Percentiles rank a stretch among this genome's conserved stretches.
phyloP scores from a whole-genome alignment of 768 basidiomycete species.

The Amanita inopinata region DNA sequence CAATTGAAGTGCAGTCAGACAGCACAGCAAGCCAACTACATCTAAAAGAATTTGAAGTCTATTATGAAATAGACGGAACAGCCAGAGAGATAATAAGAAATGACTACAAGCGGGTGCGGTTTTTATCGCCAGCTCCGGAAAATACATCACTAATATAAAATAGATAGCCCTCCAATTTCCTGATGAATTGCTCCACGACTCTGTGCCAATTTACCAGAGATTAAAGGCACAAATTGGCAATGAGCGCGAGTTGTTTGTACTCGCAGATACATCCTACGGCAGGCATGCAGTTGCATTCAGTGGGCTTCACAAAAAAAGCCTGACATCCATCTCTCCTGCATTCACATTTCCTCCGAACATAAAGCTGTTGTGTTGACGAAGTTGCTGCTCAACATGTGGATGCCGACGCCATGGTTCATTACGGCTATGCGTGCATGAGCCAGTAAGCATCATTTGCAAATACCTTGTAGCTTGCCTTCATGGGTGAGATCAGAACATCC shows the following conservation, averaged over 20 bases:
- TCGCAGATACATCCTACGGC: slow-evolving; percentile 98
- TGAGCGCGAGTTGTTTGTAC: slow-evolving; percentile 64
- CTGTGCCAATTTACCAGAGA: slow-evolving; percentile 70
- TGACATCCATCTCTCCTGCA: background rate
- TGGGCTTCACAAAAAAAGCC: background rate
- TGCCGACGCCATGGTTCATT: slow-evolving; percentile 87
- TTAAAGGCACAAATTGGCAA: slow-evolving; percentile 43
- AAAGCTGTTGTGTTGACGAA: slow-evolving; percentile 93
- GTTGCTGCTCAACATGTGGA: slow-evolving; percentile 91
- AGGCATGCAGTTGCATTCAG: slow-evolving; percentile 39
- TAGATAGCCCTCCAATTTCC: slow-evolving; percentile 93
- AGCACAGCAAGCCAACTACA: slow-evolving; percentile 24
- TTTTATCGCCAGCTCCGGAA: background rate
- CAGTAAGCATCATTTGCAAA: slow-evolving; percentile 42
- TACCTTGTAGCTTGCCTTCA: background rate
- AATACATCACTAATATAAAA: background rate
- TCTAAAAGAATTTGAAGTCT: slow-evolving; percentile 40
- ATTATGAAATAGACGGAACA: slow-evolving; percentile 71
- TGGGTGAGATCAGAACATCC: slow-evolving; percentile 48
- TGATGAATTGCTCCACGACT: slow-evolving; percentile 81
- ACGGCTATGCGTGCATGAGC: slow-evolving; percentile 94
- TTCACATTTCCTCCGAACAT: slow-evolving; percentile 1
- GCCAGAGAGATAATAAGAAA: slow-evolving; percentile 47
- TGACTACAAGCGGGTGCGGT: slow-evolving; percentile 60
- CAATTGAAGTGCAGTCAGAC: slow-evolving; percentile 37